phyloP scores from a whole-genome alignment of 2,329 filamentous ascomycete species.

The Mollisiaceae sp. region DNA sequence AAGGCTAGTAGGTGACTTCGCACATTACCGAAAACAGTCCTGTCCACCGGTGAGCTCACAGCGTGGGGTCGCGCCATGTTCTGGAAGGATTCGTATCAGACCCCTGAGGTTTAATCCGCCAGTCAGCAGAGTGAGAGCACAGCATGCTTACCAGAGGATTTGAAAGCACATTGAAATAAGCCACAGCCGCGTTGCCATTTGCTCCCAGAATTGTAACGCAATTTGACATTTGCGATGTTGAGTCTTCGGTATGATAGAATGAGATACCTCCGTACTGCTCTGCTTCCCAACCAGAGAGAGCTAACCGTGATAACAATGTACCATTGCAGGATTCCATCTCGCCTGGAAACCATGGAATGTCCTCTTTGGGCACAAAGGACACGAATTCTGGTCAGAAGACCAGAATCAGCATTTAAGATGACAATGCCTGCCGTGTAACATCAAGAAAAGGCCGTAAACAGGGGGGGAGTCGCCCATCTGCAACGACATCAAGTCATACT shows the following conservation, averaged over 20 bases:
- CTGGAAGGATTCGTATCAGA: slow-evolving; percentile 13
- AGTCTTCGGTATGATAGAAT: background rate
- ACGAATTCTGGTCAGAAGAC: background rate
- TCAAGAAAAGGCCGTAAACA: background rate
- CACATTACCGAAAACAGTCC: background rate
- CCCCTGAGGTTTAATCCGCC: background rate
- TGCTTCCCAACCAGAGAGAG: background rate
- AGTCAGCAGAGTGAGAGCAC: slow-evolving; percentile 3
- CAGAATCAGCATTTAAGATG: slow-evolving; percentile 3
- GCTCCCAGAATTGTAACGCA: background rate
- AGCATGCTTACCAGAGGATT: slow-evolving; percentile 2
- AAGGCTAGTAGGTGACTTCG: background rate
- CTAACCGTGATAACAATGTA: background rate
- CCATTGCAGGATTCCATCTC: slow-evolving; percentile 1
- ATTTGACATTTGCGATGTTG: background rate
- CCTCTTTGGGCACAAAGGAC: background rate
- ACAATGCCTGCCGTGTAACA: slow-evolving; percentile 2
- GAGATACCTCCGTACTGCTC: too few species aligned
- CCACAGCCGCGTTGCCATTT: background rate
- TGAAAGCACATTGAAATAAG: slow-evolving; percentile 3
- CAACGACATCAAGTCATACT: background rate
- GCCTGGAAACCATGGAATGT: background rate
- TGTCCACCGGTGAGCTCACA: background rate
- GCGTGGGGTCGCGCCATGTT: background rate
- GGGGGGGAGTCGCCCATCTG: background rate